Base-by-base conservation (phyloP, 192 early-diverging fungal species). In the Gryganskiella cystojenkinii region DNA sequence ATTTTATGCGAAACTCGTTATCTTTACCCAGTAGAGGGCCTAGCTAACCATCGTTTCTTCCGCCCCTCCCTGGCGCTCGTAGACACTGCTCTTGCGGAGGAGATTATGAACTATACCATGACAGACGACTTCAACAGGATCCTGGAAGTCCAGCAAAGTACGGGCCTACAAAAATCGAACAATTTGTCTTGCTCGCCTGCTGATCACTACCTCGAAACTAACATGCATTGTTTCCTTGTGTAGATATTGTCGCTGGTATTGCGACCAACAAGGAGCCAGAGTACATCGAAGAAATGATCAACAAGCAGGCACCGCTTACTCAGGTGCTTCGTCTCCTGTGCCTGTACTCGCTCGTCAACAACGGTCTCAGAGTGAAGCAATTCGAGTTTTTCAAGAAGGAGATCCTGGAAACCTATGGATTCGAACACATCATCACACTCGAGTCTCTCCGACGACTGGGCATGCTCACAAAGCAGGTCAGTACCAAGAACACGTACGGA, bases 81-180 rank as follows among this genome's bases (percentile, higher is more conserved):
- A 94, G 93, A 95, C 44, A 94, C 91, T 28, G 86, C 82, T 10
- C 81, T 92, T 58, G 94, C 95, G 1, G 96, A 98, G 80, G 83
- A 93, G 35, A 90, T 98, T 42, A 86, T 92, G 66, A 87, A 83
- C 33, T 85, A 86, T 68, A 97, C 95, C 3, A 89, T 90, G 55
- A 89, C 93, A 9, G 86, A 87, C 24, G 93, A 95, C 51, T 98
- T 98, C 82, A 91, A 93, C 73, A 66, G 82, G 33, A 81, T 90
- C 22, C 87, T 98, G 25, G 95, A 98, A 67, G 88, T 94, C 13
- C 95, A 98, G 80, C 96, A 98, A 81, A 94, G 93, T 91, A 83
- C 71, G 83, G 25, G 14, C 11, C 14, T 44, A 22, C 5, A 5
- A 9, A 9, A 9, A 5, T 40, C 37, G 37, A 40, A 40, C 13